Evolutionary conservation across 208 protist species (phyloP), one percentile per base, ranked within the genome.

Genomic region (Trypanosoma caninum): DNA sequence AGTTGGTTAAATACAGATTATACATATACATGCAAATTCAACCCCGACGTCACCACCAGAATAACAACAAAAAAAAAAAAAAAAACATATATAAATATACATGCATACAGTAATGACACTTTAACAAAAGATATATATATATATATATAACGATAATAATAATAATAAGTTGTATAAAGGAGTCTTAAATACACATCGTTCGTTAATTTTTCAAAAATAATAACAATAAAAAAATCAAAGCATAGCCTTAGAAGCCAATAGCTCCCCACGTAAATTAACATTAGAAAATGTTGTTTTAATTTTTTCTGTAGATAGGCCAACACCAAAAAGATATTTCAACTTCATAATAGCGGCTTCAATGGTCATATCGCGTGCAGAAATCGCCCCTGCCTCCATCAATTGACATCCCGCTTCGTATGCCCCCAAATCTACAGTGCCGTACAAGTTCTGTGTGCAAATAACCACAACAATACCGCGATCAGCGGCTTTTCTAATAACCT

Each of bases 301-400:
- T 44, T 79, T 38, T 18, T 35, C 34, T 0, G 66, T 37, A 9
- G 76, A 59, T 30, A 84, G 63, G 22, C 82, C 86, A 34, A 80
- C 35, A 1, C 82, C 88, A 48, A 92, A 79, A 7, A 94, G 50
- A 59, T 92, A 91, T 66, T 89, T 95, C 20, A 98, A 66, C 72
- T 98, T 97, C 28, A 89, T 79, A 28, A 96, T 59, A 9, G 87
- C 76, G n/a, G 93, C 75, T 51, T 97, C 92, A 27, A 81, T 61
- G 10, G 96, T 98, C 92, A 98, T 97, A 62, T 97, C 88, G n/a
- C 60, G 65, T 9, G 81, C 91, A 40, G 74, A 65, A 25, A 97
- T 70, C 4, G 87, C 83, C 1, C 91, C 83, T 18, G 59, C 63
- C 37, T 86, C 76, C 47, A 81, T 59, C 10, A 95, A 55, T 54